Conservation (phyloP, 2,329 filamentous ascomycete genomes). For the Cercospora citrullina region DNA sequence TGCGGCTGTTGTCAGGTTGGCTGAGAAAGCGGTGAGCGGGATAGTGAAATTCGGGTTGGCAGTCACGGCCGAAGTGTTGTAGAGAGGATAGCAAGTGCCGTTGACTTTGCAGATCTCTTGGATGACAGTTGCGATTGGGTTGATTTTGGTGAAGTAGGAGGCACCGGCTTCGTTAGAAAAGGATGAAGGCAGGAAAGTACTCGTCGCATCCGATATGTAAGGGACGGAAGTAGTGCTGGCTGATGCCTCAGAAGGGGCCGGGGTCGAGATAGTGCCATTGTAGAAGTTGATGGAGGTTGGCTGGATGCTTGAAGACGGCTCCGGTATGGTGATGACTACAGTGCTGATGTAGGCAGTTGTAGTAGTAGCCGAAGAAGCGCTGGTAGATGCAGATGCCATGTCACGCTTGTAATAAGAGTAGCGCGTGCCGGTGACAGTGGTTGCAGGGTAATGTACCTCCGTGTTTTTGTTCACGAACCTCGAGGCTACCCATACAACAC, state of each 20-base stretch:
- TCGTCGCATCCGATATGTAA: neutral
- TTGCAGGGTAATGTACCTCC: neutral
- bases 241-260: neutral
- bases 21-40: neutral
- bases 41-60: neutral
- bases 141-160: constrained; percentile 2
- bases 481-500: neutral
- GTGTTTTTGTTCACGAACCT: neutral
- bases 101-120: neutral
- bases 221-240: neutral
- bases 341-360: neutral
- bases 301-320: neutral
- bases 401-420: neutral
- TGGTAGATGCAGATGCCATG: neutral
- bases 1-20: neutral
- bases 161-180: neutral
- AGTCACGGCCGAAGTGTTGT: neutral
- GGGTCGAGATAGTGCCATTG: neutral
- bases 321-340: neutral
- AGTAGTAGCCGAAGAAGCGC: neutral
- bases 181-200: neutral
- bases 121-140: neutral
- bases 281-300: neutral
- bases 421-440: neutral
- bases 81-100: neutral